Percentiles rank a stretch among this genome's conserved stretches.
phyloP scores from a whole-genome alignment of 495 filamentous ascomycete genomes.

The Trichoderma gamsii region DNA sequence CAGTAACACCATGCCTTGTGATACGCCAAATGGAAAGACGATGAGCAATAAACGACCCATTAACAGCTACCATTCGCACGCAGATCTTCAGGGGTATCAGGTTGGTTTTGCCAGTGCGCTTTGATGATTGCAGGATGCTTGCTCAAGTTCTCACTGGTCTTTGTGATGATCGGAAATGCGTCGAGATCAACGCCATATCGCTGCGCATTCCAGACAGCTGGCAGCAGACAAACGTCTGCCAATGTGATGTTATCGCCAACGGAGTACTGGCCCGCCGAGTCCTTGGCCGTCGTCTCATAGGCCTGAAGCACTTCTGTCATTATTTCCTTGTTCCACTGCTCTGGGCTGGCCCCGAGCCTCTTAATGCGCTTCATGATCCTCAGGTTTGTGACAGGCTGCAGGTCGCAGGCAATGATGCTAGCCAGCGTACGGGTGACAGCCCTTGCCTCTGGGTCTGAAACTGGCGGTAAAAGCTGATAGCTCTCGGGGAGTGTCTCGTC shows the following conservation, averaged over 20 bases:
- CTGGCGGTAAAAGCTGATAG: slow-evolving; percentile 33
- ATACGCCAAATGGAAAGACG: too few species aligned
- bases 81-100: slow-evolving; percentile 12
- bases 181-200: slow-evolving; percentile 42
- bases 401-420: slow-evolving; percentile 26
- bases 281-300: slow-evolving; percentile 36
- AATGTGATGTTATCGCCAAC: slow-evolving; percentile 46
- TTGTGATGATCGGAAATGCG: slow-evolving; percentile 32
- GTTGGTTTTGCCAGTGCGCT: slow-evolving; percentile 8
- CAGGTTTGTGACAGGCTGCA: slow-evolving; percentile 14
- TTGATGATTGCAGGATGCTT: slow-evolving; percentile 4
- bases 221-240: slow-evolving; percentile 49
- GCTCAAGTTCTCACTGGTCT: slow-evolving; percentile 30
- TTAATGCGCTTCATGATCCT: slow-evolving; percentile 15
- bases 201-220: slow-evolving; percentile 47
- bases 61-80: not conserved
- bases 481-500: slow-evolving; percentile 38
- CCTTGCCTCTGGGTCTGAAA: slow-evolving; percentile 40
- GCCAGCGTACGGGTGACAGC: slow-evolving; percentile 48
- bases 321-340: slow-evolving; percentile 15
- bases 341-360: not conserved
- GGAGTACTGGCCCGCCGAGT: slow-evolving; percentile 39
- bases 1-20: too few species aligned
- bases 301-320: slow-evolving; percentile 34
- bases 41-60: too few species aligned